Conservation (phyloP, 257 asterid genomes). For the Avicennia marina region DNA sequence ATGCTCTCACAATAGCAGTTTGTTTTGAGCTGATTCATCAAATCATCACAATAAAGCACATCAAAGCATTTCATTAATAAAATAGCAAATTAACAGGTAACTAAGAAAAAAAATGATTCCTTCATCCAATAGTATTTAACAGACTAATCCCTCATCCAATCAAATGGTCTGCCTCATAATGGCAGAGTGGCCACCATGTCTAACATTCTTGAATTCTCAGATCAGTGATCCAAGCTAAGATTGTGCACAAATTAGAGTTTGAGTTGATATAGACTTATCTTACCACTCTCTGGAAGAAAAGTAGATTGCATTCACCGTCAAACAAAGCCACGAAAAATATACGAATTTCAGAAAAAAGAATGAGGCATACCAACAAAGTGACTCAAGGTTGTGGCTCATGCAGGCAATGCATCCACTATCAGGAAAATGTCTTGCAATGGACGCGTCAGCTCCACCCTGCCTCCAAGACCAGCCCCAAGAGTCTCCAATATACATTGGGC, state of each 20-base stretch:
- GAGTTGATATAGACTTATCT: too few species aligned
- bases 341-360: too few species aligned
- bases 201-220: too few species aligned
- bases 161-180: not conserved
- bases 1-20: conserved; percentile 75
- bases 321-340: too few species aligned
- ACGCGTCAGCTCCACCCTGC: conserved; percentile 82
- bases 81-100: not conserved
- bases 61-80: not conserved
- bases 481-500: conserved; percentile 86
- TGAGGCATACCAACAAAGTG: conserved; percentile 61
- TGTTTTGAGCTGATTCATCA: conserved; percentile 68
- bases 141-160: too few species aligned
- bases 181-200: not conserved
- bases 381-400: conserved; percentile 89
- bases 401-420: conserved; percentile 92
- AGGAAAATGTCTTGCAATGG: conserved; percentile 58
- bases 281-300: not conserved
- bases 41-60: not conserved
- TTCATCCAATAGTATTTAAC: not conserved
- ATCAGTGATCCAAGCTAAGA: not conserved
- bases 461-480: conserved; percentile 76
- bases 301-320: not conserved
- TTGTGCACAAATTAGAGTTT: not conserved
- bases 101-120: not conserved